Conservation (phyloP, 2,329 filamentous ascomycete genomes). For the Talaromyces sp. region DNA sequence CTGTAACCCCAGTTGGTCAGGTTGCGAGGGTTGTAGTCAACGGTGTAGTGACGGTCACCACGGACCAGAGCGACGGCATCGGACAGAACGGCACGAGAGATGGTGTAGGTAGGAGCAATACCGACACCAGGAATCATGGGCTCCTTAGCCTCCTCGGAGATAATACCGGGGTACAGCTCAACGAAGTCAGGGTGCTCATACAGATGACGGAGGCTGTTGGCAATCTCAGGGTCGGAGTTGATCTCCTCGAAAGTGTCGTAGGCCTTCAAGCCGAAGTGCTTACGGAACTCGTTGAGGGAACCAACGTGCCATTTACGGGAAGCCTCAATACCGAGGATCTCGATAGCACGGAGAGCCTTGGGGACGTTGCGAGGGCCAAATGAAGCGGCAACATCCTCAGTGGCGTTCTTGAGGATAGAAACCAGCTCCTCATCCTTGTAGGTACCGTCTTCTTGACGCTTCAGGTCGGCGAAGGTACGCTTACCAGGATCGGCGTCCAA, state of each 20-base stretch:
- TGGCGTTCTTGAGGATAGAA: conserved; percentile 65
- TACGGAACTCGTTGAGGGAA: conserved; percentile 81
- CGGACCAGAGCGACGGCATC: conserved; percentile 79
- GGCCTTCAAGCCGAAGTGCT: conserved; percentile 75
- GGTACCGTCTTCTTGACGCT: conserved; percentile 67
- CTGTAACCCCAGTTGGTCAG: conserved; percentile 84
- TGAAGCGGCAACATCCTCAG: conserved; percentile 68
- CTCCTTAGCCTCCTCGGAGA: conserved; percentile 73
- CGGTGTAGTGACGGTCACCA: conserved; percentile 76
- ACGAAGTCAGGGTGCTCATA: conserved; percentile 75
- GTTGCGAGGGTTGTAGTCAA: conserved; percentile 73
- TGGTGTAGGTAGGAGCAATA: conserved; percentile 74
- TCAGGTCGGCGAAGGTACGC: conserved; percentile 68
- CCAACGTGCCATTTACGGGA: conserved; percentile 76
- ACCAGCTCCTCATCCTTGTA: conserved; percentile 78
- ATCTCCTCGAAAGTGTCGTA: conserved; percentile 82
- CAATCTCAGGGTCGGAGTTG: conserved; percentile 73
- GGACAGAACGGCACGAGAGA: conserved; percentile 74
- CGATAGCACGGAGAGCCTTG: conserved; percentile 70
- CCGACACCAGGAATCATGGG: conserved; percentile 75
- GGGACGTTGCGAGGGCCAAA: conserved; percentile 77
- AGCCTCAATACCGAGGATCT: conserved; percentile 79
- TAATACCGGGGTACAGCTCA: conserved; percentile 77
- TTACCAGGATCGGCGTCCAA: conserved; percentile 69
- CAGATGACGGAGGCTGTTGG: conserved; percentile 65